Evolutionary conservation across 139 green algal genomes (phyloP), one percentile per base, ranked within the genome.

Genomic region (Mesotaenium endlicherianum): DNA sequence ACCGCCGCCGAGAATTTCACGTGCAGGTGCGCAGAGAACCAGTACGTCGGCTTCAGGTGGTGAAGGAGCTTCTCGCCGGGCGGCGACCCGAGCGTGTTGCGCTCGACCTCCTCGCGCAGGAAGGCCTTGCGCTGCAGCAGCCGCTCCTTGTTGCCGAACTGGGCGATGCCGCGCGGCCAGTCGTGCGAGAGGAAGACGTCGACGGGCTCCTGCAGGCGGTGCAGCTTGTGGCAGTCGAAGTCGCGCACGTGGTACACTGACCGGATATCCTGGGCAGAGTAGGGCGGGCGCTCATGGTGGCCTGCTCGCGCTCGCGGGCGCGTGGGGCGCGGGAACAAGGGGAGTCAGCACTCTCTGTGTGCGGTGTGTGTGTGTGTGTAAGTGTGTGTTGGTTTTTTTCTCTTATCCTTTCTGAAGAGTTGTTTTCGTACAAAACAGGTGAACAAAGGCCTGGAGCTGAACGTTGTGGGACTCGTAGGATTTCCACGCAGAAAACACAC

Each of bases 151-250:
- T 98, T 85, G 34, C 96, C 96, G 78, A 96, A 91, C 8, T 89
- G 68, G 0, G 90, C 91, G 42, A 99, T 94, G 70, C 92, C 91
- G 26, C 89, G 80, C 5, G 96, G 96, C 96, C 96, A 99, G 90
- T 99, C 96, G 91, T 99, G 96, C 0, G 91, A 96, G 3, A 99
- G 83, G 64, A 98, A 97, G 0, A 98, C 84, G 82, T 98, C 94
- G 57, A 97, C 58, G 0, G 87, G 88, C 70, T 92, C 69, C 39
- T 86, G 69, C 31, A 98, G 86, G 26, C 30, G 47, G 6, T 81
- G 6, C 60, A 99, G 89, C 57, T 93, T 91, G 81, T 92, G 91
- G 49, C 96, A 95, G 42, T 98, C 94, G 70, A 95, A 93, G 84
- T 95, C 90, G 0, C 96, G 89, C 0, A 98, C 82, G 80, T 98